Evolutionary conservation across 495 filamentous ascomycete species (phyloP).

Genomic region (Talaromyces proteolyticus): DNA sequence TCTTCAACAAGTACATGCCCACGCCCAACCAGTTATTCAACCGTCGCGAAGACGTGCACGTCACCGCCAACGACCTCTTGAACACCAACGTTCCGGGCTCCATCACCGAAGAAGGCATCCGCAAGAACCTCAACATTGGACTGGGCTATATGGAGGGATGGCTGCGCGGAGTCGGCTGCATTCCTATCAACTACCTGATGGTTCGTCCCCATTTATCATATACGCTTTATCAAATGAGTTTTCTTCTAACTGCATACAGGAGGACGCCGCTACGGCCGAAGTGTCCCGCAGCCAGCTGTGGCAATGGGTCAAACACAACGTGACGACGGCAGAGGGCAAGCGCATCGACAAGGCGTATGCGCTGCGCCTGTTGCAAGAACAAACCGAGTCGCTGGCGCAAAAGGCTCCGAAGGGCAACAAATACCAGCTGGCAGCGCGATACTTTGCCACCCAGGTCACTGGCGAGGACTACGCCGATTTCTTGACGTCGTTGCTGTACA

Average conservation of each 20-base stretch:
- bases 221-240: not conserved
- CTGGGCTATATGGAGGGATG: slow-evolving; percentile 98
- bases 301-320: slow-evolving; percentile 91
- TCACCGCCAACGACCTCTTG: slow-evolving; percentile 84
- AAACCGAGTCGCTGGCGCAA: slow-evolving; percentile 66
- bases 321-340: slow-evolving; percentile 83
- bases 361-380: slow-evolving; percentile 79
- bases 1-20: slow-evolving; percentile 99
- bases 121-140: slow-evolving; percentile 97
- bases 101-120: slow-evolving; percentile 92
- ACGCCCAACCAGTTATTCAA: slow-evolving; percentile 95
- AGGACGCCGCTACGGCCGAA: slow-evolving; percentile 96
- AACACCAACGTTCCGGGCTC: slow-evolving; percentile 97
- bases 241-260: slow-evolving; percentile 36
- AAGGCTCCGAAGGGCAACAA: slow-evolving; percentile 88
- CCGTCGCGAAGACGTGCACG: slow-evolving; percentile 82
- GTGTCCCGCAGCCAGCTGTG: slow-evolving; percentile 89
- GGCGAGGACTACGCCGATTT: slow-evolving; percentile 98
- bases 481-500: slow-evolving; percentile 82
- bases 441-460: slow-evolving; percentile 89
- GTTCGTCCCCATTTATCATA: slow-evolving; percentile 22
- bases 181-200: slow-evolving; percentile 99
- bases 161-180: slow-evolving; percentile 90
- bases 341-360: slow-evolving; percentile 89
- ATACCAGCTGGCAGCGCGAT: slow-evolving; percentile 82